Base-by-base conservation (phyloP, 2,329 filamentous ascomycete species). In the Aspergillus flavus region DNA sequence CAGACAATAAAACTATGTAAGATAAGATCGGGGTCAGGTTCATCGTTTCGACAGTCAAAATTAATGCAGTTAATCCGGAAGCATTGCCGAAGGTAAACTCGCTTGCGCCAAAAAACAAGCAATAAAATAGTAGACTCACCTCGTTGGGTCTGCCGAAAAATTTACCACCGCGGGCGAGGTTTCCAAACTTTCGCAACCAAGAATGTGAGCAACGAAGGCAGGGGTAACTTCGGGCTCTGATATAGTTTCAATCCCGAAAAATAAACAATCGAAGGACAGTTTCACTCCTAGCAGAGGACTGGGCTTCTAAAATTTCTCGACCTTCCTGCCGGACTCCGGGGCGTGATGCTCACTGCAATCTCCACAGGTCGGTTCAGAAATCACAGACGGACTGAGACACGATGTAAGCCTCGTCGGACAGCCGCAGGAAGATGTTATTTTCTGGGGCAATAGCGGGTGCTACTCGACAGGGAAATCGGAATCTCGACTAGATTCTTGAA, bases 191-290 rank as follows among this genome's bases (percentile, higher is more conserved):
- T 62, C 46, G 58, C 65, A 63, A 61, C 52, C 61, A 63, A 55
- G 65, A 67, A 67, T 67, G 65, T 54, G 61, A 64, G 56, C 36
- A 58, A 59, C 26, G 54, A 52, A 50, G 43, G 30, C 45, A 62
- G 56, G 56, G 56, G 55, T 41, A 50, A 62, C 34, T 55, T 59
- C 32, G 46, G 52, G 36, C 32, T 55, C 30, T 39, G 19, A 26
- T 12, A 55, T 36, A 19, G 21, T 55, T 21, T 39, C 32, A 28
- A 59, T 39, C 21, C 36, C 32, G 32, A 58, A 36, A 58, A 28
- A 5, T 14, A 34, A 59, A 45, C 57, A 30, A 32, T 14, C 36
- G n/a, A n/a, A 32, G 10, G 21, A 23, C 48, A 26, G n/a, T 41
- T 26, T 34, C 45, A 12, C 36, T 57, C 23, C 30, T 21, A 21